These are phyloP conservation scores for Apiospora saccharicola DNA, from an alignment of 2,329 filamentous ascomycete species.

Conservation along the genomic window DNA sequence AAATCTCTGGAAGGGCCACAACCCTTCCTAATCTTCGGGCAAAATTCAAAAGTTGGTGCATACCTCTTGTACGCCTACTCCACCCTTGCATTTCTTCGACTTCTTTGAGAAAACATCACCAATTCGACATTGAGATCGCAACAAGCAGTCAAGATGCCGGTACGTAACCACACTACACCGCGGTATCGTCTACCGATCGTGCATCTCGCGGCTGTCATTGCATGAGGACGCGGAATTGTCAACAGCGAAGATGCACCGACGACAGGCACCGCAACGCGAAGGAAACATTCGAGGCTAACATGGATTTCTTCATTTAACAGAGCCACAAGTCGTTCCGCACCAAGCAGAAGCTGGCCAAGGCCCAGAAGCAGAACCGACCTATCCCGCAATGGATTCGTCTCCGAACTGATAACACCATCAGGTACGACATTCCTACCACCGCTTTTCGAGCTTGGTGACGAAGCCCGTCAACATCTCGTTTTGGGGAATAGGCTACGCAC, in stretches of 20 bases:
- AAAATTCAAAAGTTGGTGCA: slow-evolving; percentile 33
- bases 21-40: slow-evolving; percentile 26
- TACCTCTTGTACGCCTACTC: slow-evolving; percentile 15
- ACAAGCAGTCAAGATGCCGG: slow-evolving; percentile 51
- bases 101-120: slow-evolving; percentile 30
- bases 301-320: slow-evolving; percentile 54
- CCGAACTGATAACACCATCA: slow-evolving; percentile 98
- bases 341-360: slow-evolving; percentile 99
- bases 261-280: not conserved
- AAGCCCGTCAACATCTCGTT: not conserved
- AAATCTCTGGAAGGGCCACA: slow-evolving; percentile 26
- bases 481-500: not conserved
- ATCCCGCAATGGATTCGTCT: slow-evolving; percentile 99
- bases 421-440: slow-evolving; percentile 68
- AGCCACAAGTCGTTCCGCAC: slow-evolving; percentile 99
- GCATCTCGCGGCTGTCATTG: not conserved
- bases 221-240: not conserved
- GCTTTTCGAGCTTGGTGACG: not conserved
- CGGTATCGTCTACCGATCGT: not conserved
- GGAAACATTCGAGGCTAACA: slow-evolving; percentile 28
- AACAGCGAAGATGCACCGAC: not conserved
- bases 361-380: slow-evolving; percentile 99
- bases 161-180: slow-evolving; percentile 38
- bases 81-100: slow-evolving; percentile 29
- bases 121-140: slow-evolving; percentile 46